phyloP scores from a whole-genome alignment of 257 asterid species.

The Mitragyna speciosa region DNA sequence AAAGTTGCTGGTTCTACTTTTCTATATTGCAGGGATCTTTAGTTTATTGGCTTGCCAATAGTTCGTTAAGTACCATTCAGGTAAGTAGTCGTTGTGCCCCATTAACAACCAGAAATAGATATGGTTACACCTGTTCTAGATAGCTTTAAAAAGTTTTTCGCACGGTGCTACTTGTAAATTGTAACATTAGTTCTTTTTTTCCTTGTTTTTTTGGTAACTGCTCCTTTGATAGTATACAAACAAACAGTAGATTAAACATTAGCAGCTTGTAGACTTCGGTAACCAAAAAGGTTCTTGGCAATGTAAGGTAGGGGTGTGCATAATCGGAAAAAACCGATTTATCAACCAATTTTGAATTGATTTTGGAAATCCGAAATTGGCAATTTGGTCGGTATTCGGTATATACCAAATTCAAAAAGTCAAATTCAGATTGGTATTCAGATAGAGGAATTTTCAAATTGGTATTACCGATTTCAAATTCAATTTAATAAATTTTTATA shows the following conservation, averaged over 20 bases:
- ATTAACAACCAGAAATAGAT: neutral
- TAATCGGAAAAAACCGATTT: too few relatives aligned
- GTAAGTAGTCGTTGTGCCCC: constrained; percentile 35
- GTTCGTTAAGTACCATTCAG: constrained; percentile 65
- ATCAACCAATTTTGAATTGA: too few relatives aligned
- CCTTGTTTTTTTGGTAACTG: neutral
- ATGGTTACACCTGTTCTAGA: neutral
- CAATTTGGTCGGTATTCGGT: too few relatives aligned
- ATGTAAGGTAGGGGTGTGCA: too few relatives aligned
- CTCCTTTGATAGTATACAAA: neutral
- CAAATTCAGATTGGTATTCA: too few relatives aligned
- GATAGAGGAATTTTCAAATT: too few relatives aligned
- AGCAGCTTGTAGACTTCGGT: neutral
- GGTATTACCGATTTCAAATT: too few relatives aligned
- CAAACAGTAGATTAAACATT: neutral
- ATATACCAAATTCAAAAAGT: too few relatives aligned
- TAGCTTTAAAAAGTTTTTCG: neutral
- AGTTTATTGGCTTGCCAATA: constrained; percentile 80
- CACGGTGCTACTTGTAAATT: neutral
- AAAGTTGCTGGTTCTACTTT: constrained; percentile 15
- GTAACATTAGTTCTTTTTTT: neutral
- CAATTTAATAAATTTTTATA: too few relatives aligned
- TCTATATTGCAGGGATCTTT: constrained; percentile 75
- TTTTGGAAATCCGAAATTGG: too few relatives aligned
- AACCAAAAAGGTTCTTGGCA: neutral